Base-by-base conservation (phyloP, 2,329 filamentous ascomycete genomes). In the Shiraia sp. region DNA sequence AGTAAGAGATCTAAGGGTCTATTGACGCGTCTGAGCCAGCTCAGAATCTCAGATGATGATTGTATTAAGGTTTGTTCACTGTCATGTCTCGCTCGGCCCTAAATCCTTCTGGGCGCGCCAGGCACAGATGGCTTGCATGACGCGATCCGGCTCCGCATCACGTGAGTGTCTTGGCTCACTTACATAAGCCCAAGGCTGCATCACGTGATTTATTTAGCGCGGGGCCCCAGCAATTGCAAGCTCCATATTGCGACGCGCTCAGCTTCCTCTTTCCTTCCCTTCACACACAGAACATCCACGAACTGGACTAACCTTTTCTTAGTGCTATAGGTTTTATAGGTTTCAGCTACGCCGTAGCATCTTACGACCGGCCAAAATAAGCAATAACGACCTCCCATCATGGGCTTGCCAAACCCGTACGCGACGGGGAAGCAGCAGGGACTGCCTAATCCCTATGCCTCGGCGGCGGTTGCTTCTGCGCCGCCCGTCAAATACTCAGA, bases 381-480 rank as follows among this genome's bases (percentile, higher is more conserved):
- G n/a, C n/a, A n/a, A n/a, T n/a, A n/a, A n/a, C n/a, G n/a, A n/a
- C n/a, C n/a, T n/a, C n/a, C n/a, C n/a, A n/a, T n/a, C n/a, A n/a
- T n/a, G 30, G 50, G 47, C 45, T 40, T 63, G 39, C 61, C 57
- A 7, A 62, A 61, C 23, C 57, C 59, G 6, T 65, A 65, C 45
- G 59, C 49, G n/a, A n/a, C n/a, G n/a, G n/a, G n/a, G n/a, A n/a
- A n/a, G 24, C 44, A 49, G 44, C 43, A 42, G 41, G 49, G 49
- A 45, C 55, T 61, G 34, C 56, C 59, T 1, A 64, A 64, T 36
- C 56, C 59, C n/a, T 62, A 62, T 41, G 57, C 55, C 19, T 36
- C 45, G 28, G 58, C 51, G 13, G 57, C 61, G 27, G 57, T 62
- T 29, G 52, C 51, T 38, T 57, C 58, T 31, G 55, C 55, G 46